Percentiles rank a stretch among this genome's conserved stretches.
Conservation (phyloP, 2,329 filamentous ascomycete species). For the Grosmannia huntii region DNA sequence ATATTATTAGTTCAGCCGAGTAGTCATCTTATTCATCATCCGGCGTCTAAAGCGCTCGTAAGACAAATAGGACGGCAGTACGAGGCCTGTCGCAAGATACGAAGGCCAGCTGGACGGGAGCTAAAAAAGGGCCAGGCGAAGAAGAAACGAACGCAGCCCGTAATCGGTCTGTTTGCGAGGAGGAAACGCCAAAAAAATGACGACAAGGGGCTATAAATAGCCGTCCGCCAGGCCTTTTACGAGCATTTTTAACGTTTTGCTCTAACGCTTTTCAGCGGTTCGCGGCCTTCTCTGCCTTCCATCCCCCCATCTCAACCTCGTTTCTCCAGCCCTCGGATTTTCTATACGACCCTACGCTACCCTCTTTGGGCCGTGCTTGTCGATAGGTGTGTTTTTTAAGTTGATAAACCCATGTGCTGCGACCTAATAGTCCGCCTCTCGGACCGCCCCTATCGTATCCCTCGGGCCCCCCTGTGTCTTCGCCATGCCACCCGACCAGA, state of each 20-base stretch:
- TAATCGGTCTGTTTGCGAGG: neutral
- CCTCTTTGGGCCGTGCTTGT: neutral
- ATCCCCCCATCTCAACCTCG: neutral
- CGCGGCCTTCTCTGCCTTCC: neutral
- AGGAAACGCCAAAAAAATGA: neutral
- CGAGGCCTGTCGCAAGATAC: neutral
- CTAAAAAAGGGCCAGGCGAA: slow-evolving; percentile 12
- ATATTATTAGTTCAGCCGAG: neutral
- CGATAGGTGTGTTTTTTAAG: neutral
- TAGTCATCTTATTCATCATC: neutral
- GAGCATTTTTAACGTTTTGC: neutral
- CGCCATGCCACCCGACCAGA: neutral
- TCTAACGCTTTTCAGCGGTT: neutral
- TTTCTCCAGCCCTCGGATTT: neutral
- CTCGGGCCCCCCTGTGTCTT: neutral
- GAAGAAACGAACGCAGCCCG: neutral
- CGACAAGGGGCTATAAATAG: neutral
- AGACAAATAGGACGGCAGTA: neutral
- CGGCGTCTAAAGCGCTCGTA: neutral
- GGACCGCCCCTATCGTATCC: neutral
- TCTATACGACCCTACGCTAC: neutral
- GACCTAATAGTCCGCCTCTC: neutral
- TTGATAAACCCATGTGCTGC: neutral
- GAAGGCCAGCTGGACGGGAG: neutral
- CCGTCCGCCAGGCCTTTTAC: neutral